Base-by-base conservation (phyloP, 2,329 filamentous ascomycete genomes). In the Furcasterigmium furcatum region DNA sequence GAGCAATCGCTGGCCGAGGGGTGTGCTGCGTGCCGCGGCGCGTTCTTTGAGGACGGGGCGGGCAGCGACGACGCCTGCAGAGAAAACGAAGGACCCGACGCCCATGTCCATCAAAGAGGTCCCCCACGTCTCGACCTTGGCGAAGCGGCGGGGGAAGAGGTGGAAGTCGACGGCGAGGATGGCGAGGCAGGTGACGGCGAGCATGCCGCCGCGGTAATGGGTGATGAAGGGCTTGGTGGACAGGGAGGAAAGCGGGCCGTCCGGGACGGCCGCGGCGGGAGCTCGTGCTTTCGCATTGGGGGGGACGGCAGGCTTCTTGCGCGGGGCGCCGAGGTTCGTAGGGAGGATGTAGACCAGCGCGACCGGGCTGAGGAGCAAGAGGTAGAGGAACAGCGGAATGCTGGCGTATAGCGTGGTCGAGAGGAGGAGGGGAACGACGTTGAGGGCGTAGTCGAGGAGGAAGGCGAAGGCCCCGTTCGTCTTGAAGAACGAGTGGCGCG, bases 21-120 rank as follows among this genome's bases (percentile, higher is more conserved):
- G 65, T 14, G 72, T 71, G 9, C 64, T 58, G 34, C 68, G 68
- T 3, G 77, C 76, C 10, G 72, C 68, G n/a, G 75, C 66, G 20
- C 77, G 77, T 56, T 87, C 82, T 61, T 87, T 91, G 39, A 96
- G 72, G 12, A 91, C 76, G 2, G 88, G 83, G 16, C 92, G 80
- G 13, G 91, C 91, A 30, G 88, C 91, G n/a, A 97, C 90, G 27
- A 96, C 73, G 19, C 94, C 94, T 14, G 87, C 88, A 3, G 91
- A 91, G 67, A 96, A 99, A 57, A 99, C 94, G 68, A 99, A 99
- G 12, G 91, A 96, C 22, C 94, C 94, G 40, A 99, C 94, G 41
- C 94, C 94, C 58, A 97, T 76, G 63, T 99, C 94, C 94, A 99
- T 99, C 50, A 99, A 72, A n/a, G 92, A 97, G 2, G 92, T 96